Conservation (phyloP, 768 basidiomycete species). For the Punctularia strigosozonata region DNA sequence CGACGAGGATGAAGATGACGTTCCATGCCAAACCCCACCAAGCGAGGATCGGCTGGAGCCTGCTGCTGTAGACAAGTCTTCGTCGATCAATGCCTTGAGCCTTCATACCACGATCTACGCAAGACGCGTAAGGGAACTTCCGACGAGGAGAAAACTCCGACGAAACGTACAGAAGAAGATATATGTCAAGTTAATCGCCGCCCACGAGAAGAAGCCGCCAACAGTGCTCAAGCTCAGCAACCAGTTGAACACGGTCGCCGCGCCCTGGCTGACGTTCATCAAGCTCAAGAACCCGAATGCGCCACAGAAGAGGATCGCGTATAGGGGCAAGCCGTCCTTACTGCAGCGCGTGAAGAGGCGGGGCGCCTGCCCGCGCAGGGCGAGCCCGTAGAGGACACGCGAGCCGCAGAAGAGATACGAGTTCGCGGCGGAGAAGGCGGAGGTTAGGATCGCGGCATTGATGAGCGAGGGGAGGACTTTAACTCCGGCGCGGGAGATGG, state of each 20-base stretch:
- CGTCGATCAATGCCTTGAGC: slow-evolving; percentile 35
- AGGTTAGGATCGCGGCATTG: slow-evolving; percentile 62
- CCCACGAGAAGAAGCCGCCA: slow-evolving; percentile 22
- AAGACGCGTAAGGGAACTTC: slow-evolving; percentile 22
- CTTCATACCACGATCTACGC: slow-evolving; percentile 28
- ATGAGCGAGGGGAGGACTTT: slow-evolving; percentile 46
- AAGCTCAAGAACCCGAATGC: slow-evolving; percentile 41
- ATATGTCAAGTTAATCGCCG: slow-evolving; percentile 16
- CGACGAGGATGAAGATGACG: slow-evolving; percentile 12
- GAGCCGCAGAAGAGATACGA: slow-evolving; percentile 46
- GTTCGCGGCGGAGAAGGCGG: slow-evolving; percentile 64
- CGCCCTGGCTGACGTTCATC: slow-evolving; percentile 50
- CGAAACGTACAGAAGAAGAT: slow-evolving; percentile 22
- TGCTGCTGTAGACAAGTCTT: slow-evolving; percentile 32
- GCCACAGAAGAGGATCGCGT: slow-evolving; percentile 20
- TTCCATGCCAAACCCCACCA: slow-evolving; percentile 21
- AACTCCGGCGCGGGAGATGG: slow-evolving; percentile 61
- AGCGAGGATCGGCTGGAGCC: slow-evolving; percentile 28
- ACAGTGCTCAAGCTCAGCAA: slow-evolving; percentile 18
- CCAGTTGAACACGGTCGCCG: slow-evolving; percentile 47
- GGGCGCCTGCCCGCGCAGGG: slow-evolving; percentile 27
- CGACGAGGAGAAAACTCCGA: slow-evolving; percentile 21
- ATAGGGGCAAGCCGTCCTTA: slow-evolving; percentile 37
- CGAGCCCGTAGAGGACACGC: slow-evolving; percentile 27
- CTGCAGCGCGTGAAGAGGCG: slow-evolving; percentile 35